Percentiles rank a stretch among this genome's conserved stretches.
phyloP scores from a whole-genome alignment of 371 early-diverging fungal species.

The Zancudomyces culisetae region DNA sequence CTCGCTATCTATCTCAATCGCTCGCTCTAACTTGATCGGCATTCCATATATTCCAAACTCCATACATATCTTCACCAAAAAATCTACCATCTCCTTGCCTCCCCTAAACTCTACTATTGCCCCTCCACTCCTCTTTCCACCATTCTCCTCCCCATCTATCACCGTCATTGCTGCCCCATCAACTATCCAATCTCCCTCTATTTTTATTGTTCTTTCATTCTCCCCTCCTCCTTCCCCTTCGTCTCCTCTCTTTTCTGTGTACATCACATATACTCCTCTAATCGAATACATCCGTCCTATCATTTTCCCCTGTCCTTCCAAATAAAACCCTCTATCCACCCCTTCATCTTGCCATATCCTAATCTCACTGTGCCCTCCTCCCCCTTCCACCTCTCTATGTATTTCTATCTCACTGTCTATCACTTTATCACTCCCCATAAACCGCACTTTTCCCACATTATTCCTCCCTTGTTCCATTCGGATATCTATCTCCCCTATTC shows the following conservation, averaged over 20 bases:
- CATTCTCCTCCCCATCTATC: conserved; percentile 24
- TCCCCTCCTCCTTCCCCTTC: not conserved
- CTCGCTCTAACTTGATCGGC: conserved; percentile 12
- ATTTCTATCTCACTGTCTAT: conserved; percentile 33
- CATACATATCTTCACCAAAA: conserved; percentile 11
- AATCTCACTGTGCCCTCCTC: not conserved
- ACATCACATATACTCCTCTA: not conserved
- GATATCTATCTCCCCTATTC: not conserved
- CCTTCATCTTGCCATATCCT: not conserved
- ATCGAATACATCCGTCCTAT: not conserved
- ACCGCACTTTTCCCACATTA: conserved; percentile 31
- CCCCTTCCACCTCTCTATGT: not conserved
- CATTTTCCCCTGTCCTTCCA: not conserved
- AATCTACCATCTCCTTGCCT: conserved; percentile 14
- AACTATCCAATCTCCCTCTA: conserved; percentile 3
- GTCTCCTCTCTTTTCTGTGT: not conserved
- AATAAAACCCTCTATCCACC: not conserved
- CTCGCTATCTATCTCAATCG: conserved; percentile 13
- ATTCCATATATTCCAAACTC: conserved; percentile 13
- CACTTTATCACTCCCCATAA: conserved; percentile 38
- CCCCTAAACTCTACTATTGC: conserved; percentile 19
- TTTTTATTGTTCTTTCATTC: not conserved
- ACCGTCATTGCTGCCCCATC: conserved; percentile 22
- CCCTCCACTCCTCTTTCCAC: conserved; percentile 5
- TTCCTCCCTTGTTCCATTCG: conserved; percentile 11